Percentiles rank a stretch among this genome's conserved stretches.
Evolutionary conservation across 2,329 filamentous ascomycete species (phyloP).

Genomic region (Dothideomycetidae sp.): DNA sequence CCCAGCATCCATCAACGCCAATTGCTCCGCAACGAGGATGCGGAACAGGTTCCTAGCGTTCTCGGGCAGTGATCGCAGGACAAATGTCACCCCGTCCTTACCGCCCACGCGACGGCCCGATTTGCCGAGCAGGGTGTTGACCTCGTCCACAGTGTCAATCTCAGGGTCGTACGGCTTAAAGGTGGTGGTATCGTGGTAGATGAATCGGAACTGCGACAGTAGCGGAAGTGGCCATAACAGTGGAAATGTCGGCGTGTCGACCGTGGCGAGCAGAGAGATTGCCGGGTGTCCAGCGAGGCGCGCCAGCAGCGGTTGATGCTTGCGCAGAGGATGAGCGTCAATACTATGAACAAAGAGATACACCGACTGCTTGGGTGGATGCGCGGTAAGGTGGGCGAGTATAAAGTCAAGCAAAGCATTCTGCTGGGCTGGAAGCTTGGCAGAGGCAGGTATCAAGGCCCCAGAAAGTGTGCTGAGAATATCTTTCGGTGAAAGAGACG

Average conservation of each 20-base stretch:
- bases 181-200: slow-evolving; percentile 90
- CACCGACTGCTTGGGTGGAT: slow-evolving; percentile 23
- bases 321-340: slow-evolving; percentile 64
- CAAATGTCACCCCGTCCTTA: slow-evolving; percentile 81
- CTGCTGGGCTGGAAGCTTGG: slow-evolving; percentile 50
- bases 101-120: slow-evolving; percentile 69
- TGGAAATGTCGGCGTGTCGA: slow-evolving; percentile 76
- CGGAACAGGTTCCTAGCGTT: slow-evolving; percentile 82
- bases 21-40: slow-evolving; percentile 69
- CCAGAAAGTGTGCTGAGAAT: slow-evolving; percentile 54
- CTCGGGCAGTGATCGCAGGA: slow-evolving; percentile 77
- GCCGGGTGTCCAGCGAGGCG: slow-evolving; percentile 59
- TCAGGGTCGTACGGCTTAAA: slow-evolving; percentile 63
- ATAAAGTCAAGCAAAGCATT: slow-evolving; percentile 54
- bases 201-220: slow-evolving; percentile 69
- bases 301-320: slow-evolving; percentile 59
- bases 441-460: slow-evolving; percentile 37
- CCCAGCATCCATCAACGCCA: slow-evolving; percentile 39
- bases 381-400: slow-evolving; percentile 42
- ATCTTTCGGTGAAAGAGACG: slow-evolving; percentile 51
- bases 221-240: slow-evolving; percentile 80
- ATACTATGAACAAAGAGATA: slow-evolving; percentile 59
- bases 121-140: slow-evolving; percentile 73
- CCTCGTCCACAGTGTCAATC: slow-evolving; percentile 74
- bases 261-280: slow-evolving; percentile 62